These are phyloP conservation scores for Pinus tabuliformis DNA, from an alignment of 75 land plant genomes.

Conservation along the genomic window DNA sequence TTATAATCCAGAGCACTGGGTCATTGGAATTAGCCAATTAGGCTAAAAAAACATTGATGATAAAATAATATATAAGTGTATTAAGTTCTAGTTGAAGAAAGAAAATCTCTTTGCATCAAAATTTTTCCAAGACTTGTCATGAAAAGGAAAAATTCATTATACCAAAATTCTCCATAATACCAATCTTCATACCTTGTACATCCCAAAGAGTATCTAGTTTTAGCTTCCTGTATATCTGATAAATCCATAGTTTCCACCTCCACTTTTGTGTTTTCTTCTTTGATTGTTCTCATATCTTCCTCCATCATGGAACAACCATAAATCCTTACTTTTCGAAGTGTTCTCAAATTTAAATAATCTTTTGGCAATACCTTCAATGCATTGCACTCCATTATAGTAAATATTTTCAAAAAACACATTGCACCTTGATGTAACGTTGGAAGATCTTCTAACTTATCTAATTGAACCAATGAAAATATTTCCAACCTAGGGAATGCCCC, in stretches of 20 bases:
- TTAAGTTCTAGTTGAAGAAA: too few species aligned
- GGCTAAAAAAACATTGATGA: too few species aligned
- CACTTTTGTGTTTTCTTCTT: not conserved
- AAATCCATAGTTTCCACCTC: not conserved
- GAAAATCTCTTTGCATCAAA: too few species aligned
- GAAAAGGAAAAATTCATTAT: too few species aligned
- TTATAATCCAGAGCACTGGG: too few species aligned
- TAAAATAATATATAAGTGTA: too few species aligned
- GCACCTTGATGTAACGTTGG: not conserved
- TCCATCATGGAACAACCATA: not conserved
- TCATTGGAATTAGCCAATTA: too few species aligned
- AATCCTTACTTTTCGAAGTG: not conserved
- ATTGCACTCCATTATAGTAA: not conserved
- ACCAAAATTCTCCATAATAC: too few species aligned
- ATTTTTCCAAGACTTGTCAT: too few species aligned
- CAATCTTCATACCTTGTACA: too few species aligned
- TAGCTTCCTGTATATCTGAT: not conserved
- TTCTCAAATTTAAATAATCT: not conserved
- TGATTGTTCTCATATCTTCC: not conserved
- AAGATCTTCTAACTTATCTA: not conserved
- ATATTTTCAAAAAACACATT: not conserved
- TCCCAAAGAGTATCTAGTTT: too few species aligned
- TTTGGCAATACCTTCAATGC: not conserved
- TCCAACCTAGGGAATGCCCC: slow-evolving; percentile 1
- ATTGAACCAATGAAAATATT: not conserved